Evolutionary conservation across 805 yeast genomes (phyloP), one percentile per base, ranked within the genome.

Genomic region (Saccharomycopsis lassenensis): DNA sequence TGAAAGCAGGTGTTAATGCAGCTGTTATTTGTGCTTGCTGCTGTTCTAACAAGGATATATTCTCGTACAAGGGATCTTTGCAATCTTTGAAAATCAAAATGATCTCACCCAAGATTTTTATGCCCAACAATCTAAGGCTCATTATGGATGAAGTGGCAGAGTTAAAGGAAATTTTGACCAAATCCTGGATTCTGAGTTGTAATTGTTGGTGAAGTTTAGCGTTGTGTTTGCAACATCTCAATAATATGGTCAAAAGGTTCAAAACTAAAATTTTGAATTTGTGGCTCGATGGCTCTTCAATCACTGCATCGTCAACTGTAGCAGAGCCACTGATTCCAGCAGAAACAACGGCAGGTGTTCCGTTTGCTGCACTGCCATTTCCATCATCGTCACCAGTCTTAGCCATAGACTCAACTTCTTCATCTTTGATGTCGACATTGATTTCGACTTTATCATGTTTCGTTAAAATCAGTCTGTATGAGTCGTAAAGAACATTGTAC

Each of bases 1-100:
- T 69, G 57, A 91, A 89, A 7, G 94, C 84, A 0, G 96, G 95
- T 33, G 85, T 70, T 38, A 89, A 63, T 0, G 97, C 94, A 40
- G 94, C 78, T 7, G 83, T 77, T 7, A 91, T 83, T 48, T 85
- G 95, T 0, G 97, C 97, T 49, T 91, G 95, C 50, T 82, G 94
- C 56, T 87, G 96, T 46, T 83, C 94, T 29, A 89, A 59, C 7
- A 86, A 64, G 0, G 89, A 70, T 11, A 70, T 69, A 3, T 76
- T 74, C 0, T 83, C 78, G 47, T 76, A 78, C 20, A 81, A 67
- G 0, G 89, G 85, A 51, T 82, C 95, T 7, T 62, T 68, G 33
- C 74, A 56, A 18, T 66, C 65, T 1, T 85, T 76, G 55, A 72
- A 80, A 1, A 69, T 58, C 6, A 62, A 65, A 21, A 91, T 61